These are phyloP conservation scores for Hanseniaspora meyeri DNA, from an alignment of 805 yeast species.

Conservation along the genomic window DNA sequence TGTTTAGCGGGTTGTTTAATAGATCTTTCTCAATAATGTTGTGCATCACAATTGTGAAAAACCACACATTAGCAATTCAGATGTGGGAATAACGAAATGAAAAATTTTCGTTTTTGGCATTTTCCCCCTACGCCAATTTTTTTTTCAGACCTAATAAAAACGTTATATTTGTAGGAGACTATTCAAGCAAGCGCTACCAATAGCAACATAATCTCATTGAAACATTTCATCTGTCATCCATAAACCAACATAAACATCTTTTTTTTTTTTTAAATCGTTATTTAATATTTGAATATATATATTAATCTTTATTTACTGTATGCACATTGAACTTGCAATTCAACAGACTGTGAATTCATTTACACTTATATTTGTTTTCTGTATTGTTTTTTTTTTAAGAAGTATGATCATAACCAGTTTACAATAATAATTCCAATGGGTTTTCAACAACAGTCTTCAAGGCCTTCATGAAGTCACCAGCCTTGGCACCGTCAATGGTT, in stretches of 20 bases:
- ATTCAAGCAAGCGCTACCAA: background rate
- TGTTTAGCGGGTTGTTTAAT: background rate
- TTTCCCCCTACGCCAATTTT: too few species aligned
- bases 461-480: conserved; percentile 92
- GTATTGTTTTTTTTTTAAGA: background rate
- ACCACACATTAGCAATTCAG: too few species aligned
- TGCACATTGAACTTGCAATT: background rate
- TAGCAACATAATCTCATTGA: background rate
- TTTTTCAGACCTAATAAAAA: too few species aligned
- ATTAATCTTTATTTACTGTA: background rate
- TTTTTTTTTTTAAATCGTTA: background rate
- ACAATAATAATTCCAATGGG: conserved; percentile 86
- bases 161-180: background rate
- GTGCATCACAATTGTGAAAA: too few species aligned
- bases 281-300: conserved; percentile 1
- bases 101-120: too few species aligned
- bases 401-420: conserved; percentile 20
- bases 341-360: background rate
- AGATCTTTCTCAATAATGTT: too few species aligned
- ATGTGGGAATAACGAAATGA: too few species aligned
- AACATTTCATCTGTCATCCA: too few species aligned
- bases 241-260: too few species aligned
- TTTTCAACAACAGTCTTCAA: conserved; percentile 85
- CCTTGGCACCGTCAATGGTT: conserved; percentile 93
- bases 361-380: background rate